These are phyloP conservation scores for Fusarium staphyleae DNA, from an alignment of 2,329 filamentous ascomycete species.

Conservation along the genomic window DNA sequence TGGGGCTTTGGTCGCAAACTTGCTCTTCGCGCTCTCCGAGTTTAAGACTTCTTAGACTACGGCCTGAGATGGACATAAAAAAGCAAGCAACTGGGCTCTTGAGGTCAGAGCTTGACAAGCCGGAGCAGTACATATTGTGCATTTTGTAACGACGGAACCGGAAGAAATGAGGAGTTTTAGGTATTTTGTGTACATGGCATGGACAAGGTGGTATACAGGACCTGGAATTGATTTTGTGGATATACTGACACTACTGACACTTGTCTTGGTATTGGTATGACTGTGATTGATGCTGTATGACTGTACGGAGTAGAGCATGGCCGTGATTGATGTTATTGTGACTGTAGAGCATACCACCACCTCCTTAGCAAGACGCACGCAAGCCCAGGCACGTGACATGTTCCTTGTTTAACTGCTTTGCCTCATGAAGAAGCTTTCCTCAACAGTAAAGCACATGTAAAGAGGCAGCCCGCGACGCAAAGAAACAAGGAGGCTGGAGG, in stretches of 20 bases:
- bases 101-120: neutral
- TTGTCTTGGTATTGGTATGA: slow-evolving; percentile 13
- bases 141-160: slow-evolving; percentile 10
- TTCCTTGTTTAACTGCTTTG: neutral
- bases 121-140: slow-evolving; percentile 11
- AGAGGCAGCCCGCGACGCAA: slow-evolving; percentile 25
- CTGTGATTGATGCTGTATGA: neutral
- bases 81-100: neutral
- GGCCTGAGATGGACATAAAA: slow-evolving; percentile 9
- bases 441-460: neutral
- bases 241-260: slow-evolving; percentile 15
- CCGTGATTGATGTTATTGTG: no score
- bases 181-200: slow-evolving; percentile 25
- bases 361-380: no score
- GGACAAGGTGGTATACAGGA: slow-evolving; percentile 8
- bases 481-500: slow-evolving; percentile 17
- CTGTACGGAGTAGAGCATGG: no score
- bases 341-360: no score
- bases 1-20: slow-evolving; percentile 31
- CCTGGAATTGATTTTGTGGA: slow-evolving; percentile 26
- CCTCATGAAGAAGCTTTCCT: neutral
- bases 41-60: slow-evolving; percentile 15
- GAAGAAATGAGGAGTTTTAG: slow-evolving; percentile 23
- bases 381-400: slow-evolving; percentile 4
- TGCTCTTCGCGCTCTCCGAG: slow-evolving; percentile 19